A percentile compares a stretch with the other conserved stretches of the same genome.
These are phyloP conservation scores for Coccomyxa sp. DNA, from an alignment of 139 green algal genomes.

Conservation along the genomic window DNA sequence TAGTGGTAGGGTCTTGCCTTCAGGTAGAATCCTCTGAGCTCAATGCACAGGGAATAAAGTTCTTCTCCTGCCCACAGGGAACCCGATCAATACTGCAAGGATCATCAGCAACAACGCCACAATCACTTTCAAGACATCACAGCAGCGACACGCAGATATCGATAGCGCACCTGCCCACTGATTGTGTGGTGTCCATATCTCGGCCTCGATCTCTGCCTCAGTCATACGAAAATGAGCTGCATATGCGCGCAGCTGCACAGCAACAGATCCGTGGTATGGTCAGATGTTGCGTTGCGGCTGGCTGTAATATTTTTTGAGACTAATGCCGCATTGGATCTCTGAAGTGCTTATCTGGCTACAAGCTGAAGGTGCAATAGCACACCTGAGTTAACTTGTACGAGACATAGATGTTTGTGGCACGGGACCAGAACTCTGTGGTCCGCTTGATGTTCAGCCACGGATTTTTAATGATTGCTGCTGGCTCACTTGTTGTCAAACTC, in stretches of 20 bases:
- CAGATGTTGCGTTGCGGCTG: background rate
- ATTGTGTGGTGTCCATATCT: slow-evolving; percentile 73
- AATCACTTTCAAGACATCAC: too few relatives aligned
- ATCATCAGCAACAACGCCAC: too few relatives aligned
- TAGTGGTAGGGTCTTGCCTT: slow-evolving; percentile 38
- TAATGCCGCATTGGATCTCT: too few relatives aligned
- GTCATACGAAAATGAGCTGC: slow-evolving; percentile 12
- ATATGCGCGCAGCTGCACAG: background rate
- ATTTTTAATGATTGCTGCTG: too few relatives aligned
- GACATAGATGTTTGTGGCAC: slow-evolving; percentile 10
- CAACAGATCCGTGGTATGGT: background rate
- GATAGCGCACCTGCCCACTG: background rate
- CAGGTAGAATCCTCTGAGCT: slow-evolving; percentile 82
- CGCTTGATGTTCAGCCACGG: background rate
- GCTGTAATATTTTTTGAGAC: too few relatives aligned
- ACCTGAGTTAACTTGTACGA: slow-evolving; percentile 19
- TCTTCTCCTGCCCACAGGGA: slow-evolving; percentile 43
- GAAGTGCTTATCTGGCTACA: too few relatives aligned
- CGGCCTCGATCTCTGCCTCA: slow-evolving; percentile 25
- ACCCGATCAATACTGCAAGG: too few relatives aligned
- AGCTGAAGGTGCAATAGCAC: background rate
- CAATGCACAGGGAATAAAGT: slow-evolving; percentile 79
- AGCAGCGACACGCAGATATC: too few relatives aligned
- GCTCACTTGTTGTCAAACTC: too few relatives aligned
- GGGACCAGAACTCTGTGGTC: background rate